These are phyloP conservation scores for Ascocoryne sarcoides DNA, from an alignment of 2,329 filamentous ascomycete genomes.

Conservation along the genomic window DNA sequence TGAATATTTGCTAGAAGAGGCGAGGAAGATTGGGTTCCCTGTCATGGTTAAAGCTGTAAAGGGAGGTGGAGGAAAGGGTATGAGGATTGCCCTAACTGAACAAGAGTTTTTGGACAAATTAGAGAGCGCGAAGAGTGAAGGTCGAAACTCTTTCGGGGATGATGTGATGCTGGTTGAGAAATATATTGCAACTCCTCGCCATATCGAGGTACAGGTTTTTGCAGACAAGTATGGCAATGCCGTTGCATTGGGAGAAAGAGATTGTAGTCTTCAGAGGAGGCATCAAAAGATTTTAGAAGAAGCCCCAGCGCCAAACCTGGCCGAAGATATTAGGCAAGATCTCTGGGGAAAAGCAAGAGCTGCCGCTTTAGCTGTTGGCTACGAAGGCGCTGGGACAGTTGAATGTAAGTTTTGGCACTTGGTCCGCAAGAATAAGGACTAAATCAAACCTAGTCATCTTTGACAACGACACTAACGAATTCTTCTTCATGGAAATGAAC, in stretches of 20 bases:
- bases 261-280: conserved; percentile 78
- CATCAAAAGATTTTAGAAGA: conserved; percentile 92
- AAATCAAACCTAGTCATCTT: conserved; percentile 59
- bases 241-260: conserved; percentile 77
- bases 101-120: conserved; percentile 64
- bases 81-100: conserved; percentile 63
- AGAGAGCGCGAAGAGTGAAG: conserved; percentile 65
- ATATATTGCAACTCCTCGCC: conserved; percentile 69
- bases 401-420: conserved; percentile 58
- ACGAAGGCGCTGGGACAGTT: conserved; percentile 82
- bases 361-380: conserved; percentile 66
- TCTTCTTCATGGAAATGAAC: conserved; percentile 78
- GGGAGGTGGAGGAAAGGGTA: conserved; percentile 77
- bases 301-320: conserved; percentile 65
- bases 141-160: conserved; percentile 72
- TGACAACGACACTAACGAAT: conserved; percentile 70
- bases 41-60: conserved; percentile 74
- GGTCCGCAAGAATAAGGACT: conserved; percentile 34
- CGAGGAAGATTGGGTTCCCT: conserved; percentile 59
- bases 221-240: conserved; percentile 72
- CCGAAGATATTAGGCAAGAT: conserved; percentile 48
- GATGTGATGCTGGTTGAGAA: conserved; percentile 78
- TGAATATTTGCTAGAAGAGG: conserved; percentile 53
- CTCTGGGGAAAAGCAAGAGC: conserved; percentile 59
- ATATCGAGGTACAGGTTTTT: conserved; percentile 88